Evolutionary conservation across 1,284 basidiomycete genomes (phyloP), one percentile per base, ranked within the genome.

Genomic region (Thecaphora thlaspeos): DNA sequence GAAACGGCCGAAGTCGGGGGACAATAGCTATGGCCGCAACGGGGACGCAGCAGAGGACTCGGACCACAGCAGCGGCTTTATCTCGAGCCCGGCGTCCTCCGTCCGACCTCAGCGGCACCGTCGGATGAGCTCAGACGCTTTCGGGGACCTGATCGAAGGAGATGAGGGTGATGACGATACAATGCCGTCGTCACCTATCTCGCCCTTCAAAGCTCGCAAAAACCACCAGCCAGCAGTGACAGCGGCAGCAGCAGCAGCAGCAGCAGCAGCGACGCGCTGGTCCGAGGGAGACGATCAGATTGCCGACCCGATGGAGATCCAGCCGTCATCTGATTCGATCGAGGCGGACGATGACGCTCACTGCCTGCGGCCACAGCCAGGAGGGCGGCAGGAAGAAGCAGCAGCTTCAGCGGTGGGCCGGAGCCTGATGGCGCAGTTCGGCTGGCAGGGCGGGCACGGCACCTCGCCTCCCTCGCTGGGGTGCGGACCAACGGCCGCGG

Each of bases 81-180:
- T 66, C 41, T 66, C 59, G 23, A 59, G 55, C 19, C 63, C 63
- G 12, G 55, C 57, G 19, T 59, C 59, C 19, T 53, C 50, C 18
- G 48, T 30, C 18, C 44, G 48, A 14, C 22, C 21, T 46, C 43
- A 58, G 23, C 32, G 41, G 23, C 41, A 26, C 4, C 41, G 15
- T 8, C 22, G 41, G 9, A 7, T 21, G 43, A 21, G 36, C 19
- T 40, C 46, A 14, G 48, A 49, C 26, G 40, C 48, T 5, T 32
- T 49, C 28, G 48, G 40, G 12, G 24, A 38, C 3, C 21, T 36
- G 22, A 28, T 9, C 11, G 48, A 49, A 4, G 30, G 43, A 3
- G 30, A 34, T 34, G 9, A 14, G 7, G 32, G 17, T 4, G 32
- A 34, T 8, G 32, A 11, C 11, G 15, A 17, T 15, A 34, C 15